A percentile compares a stretch with the other conserved stretches of the same genome.
These are phyloP conservation scores for Gossypioides kirkii DNA, from an alignment of 345 rosid species.

Conservation along the genomic window DNA sequence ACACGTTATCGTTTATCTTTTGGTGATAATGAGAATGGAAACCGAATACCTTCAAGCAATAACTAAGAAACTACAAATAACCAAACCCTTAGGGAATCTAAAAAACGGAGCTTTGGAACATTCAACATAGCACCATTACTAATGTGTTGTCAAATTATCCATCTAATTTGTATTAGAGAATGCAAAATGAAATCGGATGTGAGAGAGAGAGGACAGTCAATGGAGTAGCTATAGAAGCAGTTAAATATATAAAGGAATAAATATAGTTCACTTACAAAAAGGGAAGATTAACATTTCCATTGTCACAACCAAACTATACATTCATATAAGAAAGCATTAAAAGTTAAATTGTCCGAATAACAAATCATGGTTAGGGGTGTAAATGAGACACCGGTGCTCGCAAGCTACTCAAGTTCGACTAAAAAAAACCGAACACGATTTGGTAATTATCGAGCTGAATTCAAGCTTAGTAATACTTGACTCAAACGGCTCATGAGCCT, in stretches of 20 bases:
- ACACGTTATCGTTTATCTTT: constrained; percentile 9
- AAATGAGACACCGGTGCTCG: too few relatives aligned
- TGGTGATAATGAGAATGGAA: constrained; percentile 13
- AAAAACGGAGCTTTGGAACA: not conserved
- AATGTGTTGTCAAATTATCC: not conserved
- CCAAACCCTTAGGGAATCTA: not conserved
- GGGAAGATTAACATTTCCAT: not conserved
- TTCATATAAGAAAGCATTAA: not conserved
- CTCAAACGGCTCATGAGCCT: too few relatives aligned
- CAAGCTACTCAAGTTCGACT: too few relatives aligned
- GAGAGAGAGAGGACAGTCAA: not conserved
- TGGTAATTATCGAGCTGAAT: too few relatives aligned
- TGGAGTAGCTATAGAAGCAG: too few relatives aligned
- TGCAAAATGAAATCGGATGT: not conserved
- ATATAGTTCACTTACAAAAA: not conserved
- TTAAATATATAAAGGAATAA: not conserved
- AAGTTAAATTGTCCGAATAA: not conserved
- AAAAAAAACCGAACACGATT: too few relatives aligned
- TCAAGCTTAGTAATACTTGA: too few relatives aligned
- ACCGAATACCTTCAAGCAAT: constrained; percentile 7
- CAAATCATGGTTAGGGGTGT: not conserved
- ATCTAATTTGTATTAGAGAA: not conserved
- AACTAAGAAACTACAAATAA: not conserved
- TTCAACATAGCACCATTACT: not conserved
- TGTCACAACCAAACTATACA: not conserved